Conservation (phyloP, 1,284 basidiomycete genomes). For the Apiotrichum gamsii region DNA sequence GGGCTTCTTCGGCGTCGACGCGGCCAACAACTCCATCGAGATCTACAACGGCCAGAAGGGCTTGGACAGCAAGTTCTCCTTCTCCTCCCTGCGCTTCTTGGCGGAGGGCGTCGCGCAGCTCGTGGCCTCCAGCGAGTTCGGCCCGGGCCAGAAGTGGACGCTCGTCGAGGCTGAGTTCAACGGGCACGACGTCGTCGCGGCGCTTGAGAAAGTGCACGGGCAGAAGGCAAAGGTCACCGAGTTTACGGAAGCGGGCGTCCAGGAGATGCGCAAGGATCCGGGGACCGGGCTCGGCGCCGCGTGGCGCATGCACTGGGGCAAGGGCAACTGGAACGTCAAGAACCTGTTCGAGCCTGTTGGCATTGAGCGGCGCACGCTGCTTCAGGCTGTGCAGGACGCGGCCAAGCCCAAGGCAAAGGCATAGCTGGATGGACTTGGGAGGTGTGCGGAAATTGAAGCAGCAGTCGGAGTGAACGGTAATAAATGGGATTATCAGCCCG, state of each 20-base stretch:
- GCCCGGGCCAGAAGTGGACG: slow-evolving; percentile 3
- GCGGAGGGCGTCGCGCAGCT: slow-evolving; percentile 8
- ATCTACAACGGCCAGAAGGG: not conserved
- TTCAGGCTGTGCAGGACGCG: slow-evolving; percentile 3
- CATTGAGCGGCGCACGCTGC: not conserved
- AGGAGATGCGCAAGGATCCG: not conserved
- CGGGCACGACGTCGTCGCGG: slow-evolving; percentile 4
- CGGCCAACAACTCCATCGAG: not conserved
- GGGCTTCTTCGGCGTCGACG: not conserved
- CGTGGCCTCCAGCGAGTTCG: not conserved
- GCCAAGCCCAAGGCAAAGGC: not conserved
- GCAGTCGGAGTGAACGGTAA: too few relatives aligned
- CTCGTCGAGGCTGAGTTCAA: slow-evolving; percentile 7
- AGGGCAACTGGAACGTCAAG: slow-evolving; percentile 1
- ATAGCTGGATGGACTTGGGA: too few relatives aligned
- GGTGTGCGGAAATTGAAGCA: too few relatives aligned
- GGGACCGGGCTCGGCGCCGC: slow-evolving; percentile 2
- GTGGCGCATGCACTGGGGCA: slow-evolving; percentile 12
- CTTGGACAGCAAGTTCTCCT: not conserved
- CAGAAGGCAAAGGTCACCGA: not conserved
- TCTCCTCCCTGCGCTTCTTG: slow-evolving; percentile 1
- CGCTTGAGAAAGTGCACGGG: slow-evolving; percentile 4
- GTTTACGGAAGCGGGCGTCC: slow-evolving; percentile 1
- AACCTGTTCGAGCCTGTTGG: slow-evolving; percentile 5
- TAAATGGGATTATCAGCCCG: too few relatives aligned